phyloP scores from a whole-genome alignment of 176 grass and related monocot species.

The Cenchrus americanus region DNA sequence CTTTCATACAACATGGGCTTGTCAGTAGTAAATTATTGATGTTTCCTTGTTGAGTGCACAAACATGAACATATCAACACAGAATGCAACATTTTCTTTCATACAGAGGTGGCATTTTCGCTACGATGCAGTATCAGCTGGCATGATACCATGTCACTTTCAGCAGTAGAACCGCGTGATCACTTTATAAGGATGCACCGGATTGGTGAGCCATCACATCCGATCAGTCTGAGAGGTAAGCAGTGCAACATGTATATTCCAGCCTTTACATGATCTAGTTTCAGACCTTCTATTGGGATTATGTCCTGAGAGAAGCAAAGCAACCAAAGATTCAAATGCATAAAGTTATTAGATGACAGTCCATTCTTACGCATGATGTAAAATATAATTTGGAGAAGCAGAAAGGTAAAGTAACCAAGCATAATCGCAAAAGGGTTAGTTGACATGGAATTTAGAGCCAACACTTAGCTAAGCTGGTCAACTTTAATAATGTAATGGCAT shows the following conservation, averaged over 20 bases:
- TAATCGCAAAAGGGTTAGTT: background rate
- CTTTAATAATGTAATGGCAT: background rate
- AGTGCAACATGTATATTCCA: slow-evolving; percentile 78
- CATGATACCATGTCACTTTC: background rate
- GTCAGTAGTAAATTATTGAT: background rate
- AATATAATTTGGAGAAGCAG: slow-evolving; percentile 14
- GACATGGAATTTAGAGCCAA: slow-evolving; percentile 13
- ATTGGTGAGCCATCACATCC: slow-evolving; percentile 74
- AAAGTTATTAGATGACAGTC: background rate
- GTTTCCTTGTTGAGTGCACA: background rate
- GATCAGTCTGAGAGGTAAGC: slow-evolving; percentile 75
- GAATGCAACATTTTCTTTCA: slow-evolving; percentile 14
- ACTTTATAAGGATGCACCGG: slow-evolving; percentile 88
- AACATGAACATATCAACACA: background rate
- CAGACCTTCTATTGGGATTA: slow-evolving; percentile 76
- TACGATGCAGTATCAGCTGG: slow-evolving; percentile 12
- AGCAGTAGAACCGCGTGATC: slow-evolving; percentile 14
- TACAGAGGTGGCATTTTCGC: background rate
- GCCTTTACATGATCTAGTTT: slow-evolving; percentile 67
- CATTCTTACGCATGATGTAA: background rate
- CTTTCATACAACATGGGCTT: slow-evolving; percentile 18
- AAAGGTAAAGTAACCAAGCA: slow-evolving; percentile 6
- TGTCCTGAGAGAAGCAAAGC: slow-evolving; percentile 54
- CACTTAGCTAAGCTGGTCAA: background rate
- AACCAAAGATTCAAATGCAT: slow-evolving; percentile 1